Conservation (phyloP, 805 yeast genomes). For the Kodamaea hsintzibuensis region DNA sequence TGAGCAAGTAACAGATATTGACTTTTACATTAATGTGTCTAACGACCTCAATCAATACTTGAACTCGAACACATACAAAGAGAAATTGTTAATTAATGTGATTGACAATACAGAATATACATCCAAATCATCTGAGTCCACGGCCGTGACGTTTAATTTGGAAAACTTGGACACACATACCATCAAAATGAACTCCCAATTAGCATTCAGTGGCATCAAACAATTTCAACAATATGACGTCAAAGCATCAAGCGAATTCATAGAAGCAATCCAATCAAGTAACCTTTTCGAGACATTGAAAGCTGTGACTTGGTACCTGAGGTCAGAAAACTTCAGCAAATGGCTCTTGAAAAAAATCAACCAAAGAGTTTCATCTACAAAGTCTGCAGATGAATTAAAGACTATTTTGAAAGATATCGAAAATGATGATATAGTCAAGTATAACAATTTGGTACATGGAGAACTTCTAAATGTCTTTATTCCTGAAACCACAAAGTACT, state of each 20-base stretch:
- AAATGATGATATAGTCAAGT: constrained; percentile 25
- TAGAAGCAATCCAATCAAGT: constrained; percentile 32
- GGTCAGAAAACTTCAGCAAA: constrained; percentile 22
- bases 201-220: constrained; percentile 29
- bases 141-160: constrained; percentile 23
- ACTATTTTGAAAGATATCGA: constrained; percentile 22
- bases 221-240: constrained; percentile 31
- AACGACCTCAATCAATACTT: constrained; percentile 8
- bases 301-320: constrained; percentile 28
- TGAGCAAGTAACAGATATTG: too few species aligned
- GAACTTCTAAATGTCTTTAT: constrained; percentile 37
- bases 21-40: constrained; percentile 8
- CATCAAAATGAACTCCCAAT: constrained; percentile 33
- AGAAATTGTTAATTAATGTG: constrained; percentile 31
- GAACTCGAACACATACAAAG: not conserved
- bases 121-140: constrained; percentile 33
- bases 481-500: constrained; percentile 32
- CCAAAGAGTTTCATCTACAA: constrained; percentile 12
- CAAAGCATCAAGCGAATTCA: constrained; percentile 30
- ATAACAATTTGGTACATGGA: constrained; percentile 31
- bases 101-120: constrained; percentile 41
- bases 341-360: constrained; percentile 22
- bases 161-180: constrained; percentile 19
- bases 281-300: constrained; percentile 37
- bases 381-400: constrained; percentile 17